phyloP scores from a whole-genome alignment of 768 basidiomycete genomes.

The Lactarius indigo region DNA sequence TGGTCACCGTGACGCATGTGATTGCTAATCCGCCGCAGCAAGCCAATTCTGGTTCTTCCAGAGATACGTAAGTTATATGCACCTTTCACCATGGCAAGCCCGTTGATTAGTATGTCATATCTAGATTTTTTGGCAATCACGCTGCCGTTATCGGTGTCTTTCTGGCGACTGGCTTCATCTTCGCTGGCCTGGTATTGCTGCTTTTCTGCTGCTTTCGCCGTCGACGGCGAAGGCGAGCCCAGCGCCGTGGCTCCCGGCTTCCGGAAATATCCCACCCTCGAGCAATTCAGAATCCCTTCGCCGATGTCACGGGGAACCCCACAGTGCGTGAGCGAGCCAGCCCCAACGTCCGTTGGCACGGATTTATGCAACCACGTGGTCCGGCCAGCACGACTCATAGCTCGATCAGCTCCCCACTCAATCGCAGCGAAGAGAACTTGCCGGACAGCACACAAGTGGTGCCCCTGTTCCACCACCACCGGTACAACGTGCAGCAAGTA shows the following conservation, averaged over 20 bases:
- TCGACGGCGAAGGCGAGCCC: constrained; percentile 37
- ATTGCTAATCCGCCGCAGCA: constrained; percentile 46
- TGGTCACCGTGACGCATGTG: constrained; percentile 49
- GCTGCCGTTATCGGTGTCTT: constrained; percentile 75
- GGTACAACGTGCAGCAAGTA: background rate
- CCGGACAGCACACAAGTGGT: background rate
- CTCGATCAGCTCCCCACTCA: background rate
- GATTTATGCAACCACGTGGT: background rate
- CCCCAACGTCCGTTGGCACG: background rate
- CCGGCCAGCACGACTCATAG: background rate
- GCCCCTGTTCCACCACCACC: background rate
- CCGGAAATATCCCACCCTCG: constrained; percentile 27
- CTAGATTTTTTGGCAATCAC: constrained; percentile 61
- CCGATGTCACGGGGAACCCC: constrained; percentile 29
- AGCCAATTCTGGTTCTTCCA: background rate
- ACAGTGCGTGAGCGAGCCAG: constrained; percentile 1
- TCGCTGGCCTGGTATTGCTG: constrained; percentile 44
- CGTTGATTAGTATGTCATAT: background rate
- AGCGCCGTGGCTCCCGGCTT: background rate
- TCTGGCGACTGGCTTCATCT: constrained; percentile 57
- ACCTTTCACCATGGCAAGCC: background rate
- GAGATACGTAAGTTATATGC: constrained; percentile 19
- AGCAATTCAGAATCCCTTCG: constrained; percentile 37
- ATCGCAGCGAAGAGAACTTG: constrained; percentile 3
- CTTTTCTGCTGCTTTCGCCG: constrained; percentile 42